Evolutionary conservation across 2,329 filamentous ascomycete genomes (phyloP).

Genomic region (Trichoderma brevicompactum): DNA sequence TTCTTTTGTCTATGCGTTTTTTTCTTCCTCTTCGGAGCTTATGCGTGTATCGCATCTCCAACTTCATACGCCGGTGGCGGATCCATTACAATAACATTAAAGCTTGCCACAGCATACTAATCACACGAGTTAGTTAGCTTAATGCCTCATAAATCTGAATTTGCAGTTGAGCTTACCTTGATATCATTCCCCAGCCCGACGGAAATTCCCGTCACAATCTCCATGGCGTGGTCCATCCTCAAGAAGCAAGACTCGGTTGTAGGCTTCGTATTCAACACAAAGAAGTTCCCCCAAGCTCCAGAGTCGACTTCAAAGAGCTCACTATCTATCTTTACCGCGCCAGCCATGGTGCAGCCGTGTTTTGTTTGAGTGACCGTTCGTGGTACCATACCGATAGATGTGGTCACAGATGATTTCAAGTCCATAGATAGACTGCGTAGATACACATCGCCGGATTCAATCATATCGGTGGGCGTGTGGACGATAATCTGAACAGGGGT

Average conservation of each 20-base stretch:
- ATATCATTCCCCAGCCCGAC: slow-evolving; percentile 17
- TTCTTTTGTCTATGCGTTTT: background rate
- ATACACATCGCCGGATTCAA: slow-evolving; percentile 12
- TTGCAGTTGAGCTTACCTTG: slow-evolving; percentile 1
- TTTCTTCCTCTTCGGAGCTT: background rate
- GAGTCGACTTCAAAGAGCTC: slow-evolving; percentile 19
- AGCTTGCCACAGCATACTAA: slow-evolving; percentile 13
- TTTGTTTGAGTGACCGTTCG: slow-evolving; percentile 3
- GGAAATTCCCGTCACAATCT: slow-evolving; percentile 16
- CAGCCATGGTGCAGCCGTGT: slow-evolving; percentile 20
- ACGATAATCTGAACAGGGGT: slow-evolving; percentile 11
- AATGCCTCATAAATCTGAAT: background rate
- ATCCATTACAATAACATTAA: slow-evolving; percentile 19
- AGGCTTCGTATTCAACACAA: slow-evolving; percentile 22
- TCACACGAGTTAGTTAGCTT: slow-evolving; percentile 7
- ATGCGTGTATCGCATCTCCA: slow-evolving; percentile 9
- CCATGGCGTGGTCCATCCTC: slow-evolving; percentile 14
- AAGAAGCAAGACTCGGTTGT: slow-evolving; percentile 16
- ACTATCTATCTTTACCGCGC: slow-evolving; percentile 11
- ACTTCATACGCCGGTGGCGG: slow-evolving; percentile 21
- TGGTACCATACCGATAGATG: background rate
- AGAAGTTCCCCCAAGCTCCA: slow-evolving; percentile 23
- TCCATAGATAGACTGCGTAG: slow-evolving; percentile 12
- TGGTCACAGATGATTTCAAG: background rate
- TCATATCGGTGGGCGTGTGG: slow-evolving; percentile 14